Base-by-base conservation (phyloP, 306 rosid species). In the Cotoneaster glaucophyllus region DNA sequence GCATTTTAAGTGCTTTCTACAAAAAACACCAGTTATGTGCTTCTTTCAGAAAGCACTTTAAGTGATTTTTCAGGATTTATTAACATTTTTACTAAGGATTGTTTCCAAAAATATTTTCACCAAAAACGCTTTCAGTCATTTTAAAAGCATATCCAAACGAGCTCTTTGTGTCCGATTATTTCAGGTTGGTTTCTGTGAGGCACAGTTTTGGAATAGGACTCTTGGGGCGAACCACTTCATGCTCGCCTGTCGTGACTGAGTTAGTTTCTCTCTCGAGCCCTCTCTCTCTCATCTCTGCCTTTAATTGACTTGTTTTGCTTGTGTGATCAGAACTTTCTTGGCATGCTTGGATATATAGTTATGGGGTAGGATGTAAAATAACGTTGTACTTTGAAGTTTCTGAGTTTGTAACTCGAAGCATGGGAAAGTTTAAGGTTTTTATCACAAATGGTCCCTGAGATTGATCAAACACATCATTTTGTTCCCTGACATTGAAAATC, bases 161-260 rank as follows among this genome's bases (percentile, higher is more conserved):
- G n/a, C n/a, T n/a, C n/a, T n/a, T n/a, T n/a, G n/a, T 90, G 31
- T 80, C 91, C 28, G 96, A 93, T 81, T 93, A 91, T 54, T 93
- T 90, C 70, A 79, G 78, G 50, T 70, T 86, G 14, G 78, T 93
- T 13, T 89, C 97, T 1, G n/a, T 41, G 43, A 88, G 64, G 71
- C 69, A 93, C 79, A 93, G 29, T 91, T 86, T 75, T 93, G 98
- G 98, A 91, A 91, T 67, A 83, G 78, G 78, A 84, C 97, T 78
- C 81, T n/a, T 66, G 97, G 97, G 73, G 96, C 98, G 15, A 93
- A 93, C 86, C 97, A 91, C 83, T 91, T 93, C 93, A 88, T 93
- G 91, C 83, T 93, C 67, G 84, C 93, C 43, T 91, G 97, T 67
- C 98, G 91, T 85, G 98, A 93, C 87, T 93, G 97, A 93, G 98